phyloP scores from a whole-genome alignment of 148 eudicot species.

The Heliosperma pusillum region DNA sequence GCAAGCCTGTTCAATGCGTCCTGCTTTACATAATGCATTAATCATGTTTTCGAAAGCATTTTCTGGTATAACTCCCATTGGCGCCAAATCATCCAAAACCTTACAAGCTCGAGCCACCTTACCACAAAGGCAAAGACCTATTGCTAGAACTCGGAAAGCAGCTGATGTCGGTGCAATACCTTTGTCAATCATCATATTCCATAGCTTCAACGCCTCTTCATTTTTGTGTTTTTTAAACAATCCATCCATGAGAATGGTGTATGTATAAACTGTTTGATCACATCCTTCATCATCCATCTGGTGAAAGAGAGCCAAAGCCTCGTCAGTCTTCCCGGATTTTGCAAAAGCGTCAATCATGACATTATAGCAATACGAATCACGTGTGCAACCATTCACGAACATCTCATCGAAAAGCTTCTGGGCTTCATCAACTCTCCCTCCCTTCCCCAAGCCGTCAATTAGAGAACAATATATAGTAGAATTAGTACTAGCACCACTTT shows the following conservation, averaged over 20 bases:
- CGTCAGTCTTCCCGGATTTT: constrained; percentile 58
- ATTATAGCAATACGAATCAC: constrained; percentile 93
- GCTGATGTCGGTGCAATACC: constrained; percentile 87
- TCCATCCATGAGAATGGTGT: constrained; percentile 72
- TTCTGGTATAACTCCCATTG: constrained; percentile 86
- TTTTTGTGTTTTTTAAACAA: constrained; percentile 70
- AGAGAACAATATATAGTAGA: constrained; percentile 71
- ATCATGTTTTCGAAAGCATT: constrained; percentile 93
- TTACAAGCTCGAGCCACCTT: constrained; percentile 88
- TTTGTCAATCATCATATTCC: constrained; percentile 94
- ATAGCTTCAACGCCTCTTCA: constrained; percentile 80
- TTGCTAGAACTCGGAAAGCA: constrained; percentile 77
- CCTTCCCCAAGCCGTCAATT: constrained; percentile 87
- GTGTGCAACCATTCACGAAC: constrained; percentile 64
- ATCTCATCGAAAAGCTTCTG: constrained; percentile 75
- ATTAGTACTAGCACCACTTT: constrained; percentile 46
- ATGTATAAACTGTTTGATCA: constrained; percentile 89
- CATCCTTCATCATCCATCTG: constrained; percentile 89
- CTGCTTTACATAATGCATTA: constrained; percentile 74
- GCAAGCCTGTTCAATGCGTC: constrained; percentile 83
- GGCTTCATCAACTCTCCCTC: constrained; percentile 72
- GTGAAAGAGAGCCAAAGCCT: constrained; percentile 55
- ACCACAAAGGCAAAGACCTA: constrained; percentile 87
- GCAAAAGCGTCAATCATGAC: constrained; percentile 70
- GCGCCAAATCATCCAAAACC: constrained; percentile 88